These are phyloP conservation scores for Coffea humblotiana DNA, from an alignment of 305 asterid genomes.

Conservation along the genomic window DNA sequence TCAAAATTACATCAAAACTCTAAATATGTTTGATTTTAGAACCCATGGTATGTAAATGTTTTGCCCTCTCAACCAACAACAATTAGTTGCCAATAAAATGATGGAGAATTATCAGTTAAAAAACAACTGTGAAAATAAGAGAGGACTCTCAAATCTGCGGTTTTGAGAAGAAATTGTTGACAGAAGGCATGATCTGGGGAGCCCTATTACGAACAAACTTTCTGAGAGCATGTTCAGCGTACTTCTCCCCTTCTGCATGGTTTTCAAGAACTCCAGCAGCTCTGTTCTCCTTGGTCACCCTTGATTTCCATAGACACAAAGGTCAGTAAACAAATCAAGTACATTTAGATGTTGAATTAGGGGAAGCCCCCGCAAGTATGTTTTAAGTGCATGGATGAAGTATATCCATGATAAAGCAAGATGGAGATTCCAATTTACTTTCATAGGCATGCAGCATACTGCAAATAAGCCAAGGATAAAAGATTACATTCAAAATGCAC, in stretches of 20 bases:
- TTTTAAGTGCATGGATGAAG: background rate
- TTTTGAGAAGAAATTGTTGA: slow-evolving; percentile 74
- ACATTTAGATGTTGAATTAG: background rate
- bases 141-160: slow-evolving; percentile 35
- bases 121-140: background rate
- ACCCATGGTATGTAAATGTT: background rate
- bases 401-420: background rate
- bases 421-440: background rate
- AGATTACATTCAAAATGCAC: background rate
- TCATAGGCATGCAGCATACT: background rate
- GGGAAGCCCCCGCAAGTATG: background rate
- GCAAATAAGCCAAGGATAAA: background rate
- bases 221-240: slow-evolving; percentile 61
- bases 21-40: background rate
- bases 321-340: background rate
- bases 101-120: background rate
- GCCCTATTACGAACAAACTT: slow-evolving; percentile 61
- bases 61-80: background rate
- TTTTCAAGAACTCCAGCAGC: slow-evolving; percentile 81
- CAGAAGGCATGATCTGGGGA: slow-evolving; percentile 70
- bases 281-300: slow-evolving; percentile 84
- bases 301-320: slow-evolving; percentile 23
- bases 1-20: background rate
- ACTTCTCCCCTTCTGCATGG: slow-evolving; percentile 73
- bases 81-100: background rate